Conservation (phyloP, 139 green algal species). For the Chlamydomonas sphaeroides region DNA sequence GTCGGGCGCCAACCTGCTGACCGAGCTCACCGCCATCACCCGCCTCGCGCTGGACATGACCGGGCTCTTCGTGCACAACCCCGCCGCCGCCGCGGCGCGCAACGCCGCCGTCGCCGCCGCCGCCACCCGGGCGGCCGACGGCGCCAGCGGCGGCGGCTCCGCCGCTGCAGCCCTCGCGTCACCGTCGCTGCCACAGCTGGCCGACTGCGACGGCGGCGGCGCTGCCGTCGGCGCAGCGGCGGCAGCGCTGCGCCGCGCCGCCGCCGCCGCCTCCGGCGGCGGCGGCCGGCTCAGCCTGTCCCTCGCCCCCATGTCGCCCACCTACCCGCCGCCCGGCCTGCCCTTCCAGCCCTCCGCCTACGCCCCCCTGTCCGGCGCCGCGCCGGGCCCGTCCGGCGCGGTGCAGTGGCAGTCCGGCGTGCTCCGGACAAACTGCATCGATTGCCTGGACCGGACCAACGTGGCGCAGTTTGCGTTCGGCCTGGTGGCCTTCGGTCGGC, state of each 20-base stretch:
- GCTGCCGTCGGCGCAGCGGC: not conserved
- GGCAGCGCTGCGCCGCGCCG: not conserved
- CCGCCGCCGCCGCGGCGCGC: not conserved
- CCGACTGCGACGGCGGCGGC: not conserved
- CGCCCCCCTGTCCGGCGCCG: too few species aligned
- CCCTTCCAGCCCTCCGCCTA: too few species aligned
- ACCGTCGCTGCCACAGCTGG: not conserved
- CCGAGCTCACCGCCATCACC: conserved; percentile 66
- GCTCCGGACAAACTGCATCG: conserved; percentile 96
- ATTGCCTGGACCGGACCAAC: conserved; percentile 97
- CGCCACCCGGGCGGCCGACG: not conserved
- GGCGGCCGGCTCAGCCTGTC: too few species aligned
- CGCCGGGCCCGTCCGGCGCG: not conserved
- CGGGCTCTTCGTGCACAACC: conserved; percentile 55
- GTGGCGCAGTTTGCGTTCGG: conserved; percentile 87
- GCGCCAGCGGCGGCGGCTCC: too few species aligned
- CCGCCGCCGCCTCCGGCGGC: too few species aligned
- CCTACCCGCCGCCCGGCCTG: too few species aligned
- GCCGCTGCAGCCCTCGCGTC: not conserved
- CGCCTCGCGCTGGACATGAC: conserved; percentile 55
- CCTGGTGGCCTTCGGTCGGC: conserved; percentile 77
- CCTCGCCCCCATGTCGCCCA: too few species aligned
- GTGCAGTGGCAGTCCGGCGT: conserved; percentile 70
- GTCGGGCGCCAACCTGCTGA: conserved; percentile 69
- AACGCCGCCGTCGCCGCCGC: not conserved